These are phyloP conservation scores for Orobanche coerulescens DNA, from an alignment of 257 asterid genomes.

Conservation along the genomic window DNA sequence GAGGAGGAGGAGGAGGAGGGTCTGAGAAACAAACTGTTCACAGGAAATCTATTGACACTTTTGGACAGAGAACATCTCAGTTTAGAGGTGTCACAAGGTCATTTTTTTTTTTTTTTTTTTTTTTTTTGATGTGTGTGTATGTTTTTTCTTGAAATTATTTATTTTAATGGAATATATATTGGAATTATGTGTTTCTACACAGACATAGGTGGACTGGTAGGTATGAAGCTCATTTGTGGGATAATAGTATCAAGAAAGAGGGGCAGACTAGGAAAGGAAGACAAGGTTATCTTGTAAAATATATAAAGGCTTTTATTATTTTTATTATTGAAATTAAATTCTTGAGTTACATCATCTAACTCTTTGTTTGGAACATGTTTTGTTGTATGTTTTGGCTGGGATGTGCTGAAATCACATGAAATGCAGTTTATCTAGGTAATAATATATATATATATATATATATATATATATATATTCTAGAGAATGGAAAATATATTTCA, in stretches of 20 bases:
- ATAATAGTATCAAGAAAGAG: conserved; percentile 29
- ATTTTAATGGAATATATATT: background rate
- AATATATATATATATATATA: too few species aligned
- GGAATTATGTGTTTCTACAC: background rate
- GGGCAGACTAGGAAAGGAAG: conserved; percentile 35
- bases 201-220: conserved; percentile 32
- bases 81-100: conserved; percentile 81
- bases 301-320: background rate
- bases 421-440: conserved; percentile 72
- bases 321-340: too few species aligned
- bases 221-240: conserved; percentile 33
- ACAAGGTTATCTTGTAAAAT: conserved; percentile 26
- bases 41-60: conserved; percentile 70
- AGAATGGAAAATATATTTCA: background rate
- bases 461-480: background rate
- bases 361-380: conserved; percentile 23
- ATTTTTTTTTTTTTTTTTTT: background rate
- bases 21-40: conserved; percentile 54
- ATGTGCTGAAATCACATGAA: conserved; percentile 29
- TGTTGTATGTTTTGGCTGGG: conserved; percentile 15
- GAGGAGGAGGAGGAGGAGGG: too few species aligned
- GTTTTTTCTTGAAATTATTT: conserved; percentile 21
- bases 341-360: conserved; percentile 35
- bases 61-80: conserved; percentile 83
- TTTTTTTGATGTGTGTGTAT: too few species aligned